Percentiles rank a stretch among this genome's conserved stretches.
Evolutionary conservation across 768 basidiomycete genomes (phyloP).

Genomic region (Strobilomyces dryophilus): DNA sequence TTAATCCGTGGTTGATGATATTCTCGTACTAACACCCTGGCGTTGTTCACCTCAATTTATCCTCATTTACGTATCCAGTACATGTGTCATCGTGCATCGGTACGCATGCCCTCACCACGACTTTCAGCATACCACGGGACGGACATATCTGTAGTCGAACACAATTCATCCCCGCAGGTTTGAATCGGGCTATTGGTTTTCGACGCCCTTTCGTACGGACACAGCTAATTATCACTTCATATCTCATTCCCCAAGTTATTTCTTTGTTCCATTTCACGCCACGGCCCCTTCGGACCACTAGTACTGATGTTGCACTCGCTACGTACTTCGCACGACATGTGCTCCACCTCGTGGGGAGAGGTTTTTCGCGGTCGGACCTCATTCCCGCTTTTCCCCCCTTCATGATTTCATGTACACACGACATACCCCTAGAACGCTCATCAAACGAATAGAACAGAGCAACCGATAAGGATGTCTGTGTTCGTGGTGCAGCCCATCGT

Average conservation of each 20-base stretch:
- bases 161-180: neutral
- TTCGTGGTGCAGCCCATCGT: neutral
- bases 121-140: neutral
- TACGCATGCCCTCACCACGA: neutral
- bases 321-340: neutral
- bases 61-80: constrained; percentile 6
- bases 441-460: neutral
- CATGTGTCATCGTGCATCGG: neutral
- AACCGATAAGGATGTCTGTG: neutral
- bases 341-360: neutral
- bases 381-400: constrained; percentile 16
- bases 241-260: constrained; percentile 1
- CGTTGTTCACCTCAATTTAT: constrained; percentile 3
- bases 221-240: constrained; percentile 15
- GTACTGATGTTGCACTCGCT: constrained; percentile 1
- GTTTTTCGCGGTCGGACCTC: constrained; percentile 3
- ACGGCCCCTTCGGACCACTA: constrained; percentile 9
- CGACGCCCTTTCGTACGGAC: neutral
- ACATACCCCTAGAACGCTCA: neutral
- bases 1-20: constrained; percentile 89
- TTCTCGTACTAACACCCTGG: constrained; percentile 51
- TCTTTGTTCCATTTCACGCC: neutral
- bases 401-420: neutral
- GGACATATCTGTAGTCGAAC: constrained; percentile 13
- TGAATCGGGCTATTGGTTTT: neutral